phyloP scores from a whole-genome alignment of 768 basidiomycete species.

The Termitomyces titanicus region DNA sequence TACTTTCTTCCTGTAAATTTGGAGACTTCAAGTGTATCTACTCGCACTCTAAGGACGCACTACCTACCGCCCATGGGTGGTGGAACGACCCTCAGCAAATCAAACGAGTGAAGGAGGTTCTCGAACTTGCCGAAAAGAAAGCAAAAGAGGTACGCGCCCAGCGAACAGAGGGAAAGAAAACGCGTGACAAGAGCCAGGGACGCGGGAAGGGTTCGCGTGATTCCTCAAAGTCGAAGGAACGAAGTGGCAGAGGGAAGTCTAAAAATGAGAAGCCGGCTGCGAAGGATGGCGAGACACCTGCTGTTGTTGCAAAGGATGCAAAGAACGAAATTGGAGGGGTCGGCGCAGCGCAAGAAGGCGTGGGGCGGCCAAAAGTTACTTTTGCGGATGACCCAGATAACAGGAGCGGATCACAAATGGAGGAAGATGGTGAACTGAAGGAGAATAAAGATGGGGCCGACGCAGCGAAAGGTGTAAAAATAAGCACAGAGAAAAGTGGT shows the following conservation, averaged over 20 bases:
- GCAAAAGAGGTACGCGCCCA: conserved; percentile 15
- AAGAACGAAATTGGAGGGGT: neutral
- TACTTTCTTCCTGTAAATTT: conserved; percentile 37
- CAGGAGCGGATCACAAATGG: neutral
- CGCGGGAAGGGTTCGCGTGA: conserved; percentile 7
- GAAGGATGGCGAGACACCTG: neutral
- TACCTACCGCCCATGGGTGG: conserved; percentile 31
- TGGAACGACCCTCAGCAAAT: conserved; percentile 25
- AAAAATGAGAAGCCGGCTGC: neutral
- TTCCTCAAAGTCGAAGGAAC: conserved; percentile 1
- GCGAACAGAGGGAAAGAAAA: conserved; percentile 7
- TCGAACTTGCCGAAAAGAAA: conserved; percentile 18
- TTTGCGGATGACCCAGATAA: neutral
- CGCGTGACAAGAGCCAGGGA: conserved; percentile 12
- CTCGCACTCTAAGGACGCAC: conserved; percentile 32
- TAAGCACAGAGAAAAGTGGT: neutral
- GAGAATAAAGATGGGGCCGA: neutral
- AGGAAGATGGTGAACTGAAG: neutral
- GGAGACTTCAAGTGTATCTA: conserved; percentile 34
- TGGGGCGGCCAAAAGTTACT: no score
- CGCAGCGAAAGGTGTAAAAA: neutral
- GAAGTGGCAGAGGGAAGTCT: conserved; percentile 1
- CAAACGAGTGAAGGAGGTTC: conserved; percentile 15
- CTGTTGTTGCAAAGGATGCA: neutral
- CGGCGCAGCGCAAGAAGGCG: neutral